These are phyloP conservation scores for Botryotinia calthae DNA, from an alignment of 2,329 filamentous ascomycete genomes.

Conservation along the genomic window DNA sequence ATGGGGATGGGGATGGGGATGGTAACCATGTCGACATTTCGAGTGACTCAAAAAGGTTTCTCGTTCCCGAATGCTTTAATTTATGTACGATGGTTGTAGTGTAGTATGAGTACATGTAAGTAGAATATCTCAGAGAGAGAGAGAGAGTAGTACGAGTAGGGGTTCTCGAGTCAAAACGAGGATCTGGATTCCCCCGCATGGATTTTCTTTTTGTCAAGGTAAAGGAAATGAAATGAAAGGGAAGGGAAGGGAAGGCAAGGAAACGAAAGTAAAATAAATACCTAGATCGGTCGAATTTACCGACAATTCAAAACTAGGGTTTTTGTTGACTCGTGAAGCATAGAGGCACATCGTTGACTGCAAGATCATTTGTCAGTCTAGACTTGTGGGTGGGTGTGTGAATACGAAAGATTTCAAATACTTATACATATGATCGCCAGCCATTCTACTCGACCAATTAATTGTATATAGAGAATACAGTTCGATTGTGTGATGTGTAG, in stretches of 20 bases:
- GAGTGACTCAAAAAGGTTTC: not conserved
- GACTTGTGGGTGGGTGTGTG: not conserved
- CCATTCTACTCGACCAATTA: too few species aligned
- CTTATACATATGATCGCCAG: too few species aligned
- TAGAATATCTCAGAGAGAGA: not conserved
- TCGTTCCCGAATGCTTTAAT: not conserved
- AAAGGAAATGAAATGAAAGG: too few species aligned
- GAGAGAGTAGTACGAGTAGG: not conserved
- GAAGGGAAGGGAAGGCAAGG: too few species aligned
- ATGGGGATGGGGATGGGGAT: not conserved
- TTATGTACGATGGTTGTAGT: not conserved
- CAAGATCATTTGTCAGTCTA: not conserved
- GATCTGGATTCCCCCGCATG: slow-evolving; percentile 4
- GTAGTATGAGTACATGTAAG: not conserved
- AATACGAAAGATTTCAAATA: not conserved
- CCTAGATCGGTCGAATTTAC: not conserved
- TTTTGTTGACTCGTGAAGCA: not conserved
- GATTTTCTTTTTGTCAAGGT: not conserved
- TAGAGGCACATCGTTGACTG: not conserved
- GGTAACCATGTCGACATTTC: not conserved
- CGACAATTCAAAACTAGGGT: not conserved
- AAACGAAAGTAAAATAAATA: too few species aligned
- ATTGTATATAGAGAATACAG: not conserved
- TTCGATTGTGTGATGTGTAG: not conserved
- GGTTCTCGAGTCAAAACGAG: not conserved